Conservation (phyloP, 805 yeast genomes). For the Saccharomycopsis sp. region DNA sequence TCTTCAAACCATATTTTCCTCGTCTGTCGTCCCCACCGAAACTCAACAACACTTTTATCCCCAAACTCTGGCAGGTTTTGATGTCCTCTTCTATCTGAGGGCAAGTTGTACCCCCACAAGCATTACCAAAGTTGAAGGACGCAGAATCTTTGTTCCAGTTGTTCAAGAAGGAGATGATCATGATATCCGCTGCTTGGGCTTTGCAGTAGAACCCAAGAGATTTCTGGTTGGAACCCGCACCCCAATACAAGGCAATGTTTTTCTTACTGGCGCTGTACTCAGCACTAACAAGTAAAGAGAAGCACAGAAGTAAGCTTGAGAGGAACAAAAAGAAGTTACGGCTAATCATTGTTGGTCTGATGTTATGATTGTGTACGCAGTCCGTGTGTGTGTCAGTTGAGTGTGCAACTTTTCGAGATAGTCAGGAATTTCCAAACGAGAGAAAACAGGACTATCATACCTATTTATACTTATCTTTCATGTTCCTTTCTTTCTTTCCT, state of each 20-base stretch:
- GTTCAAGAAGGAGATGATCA: conserved; percentile 27
- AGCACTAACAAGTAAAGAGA: background rate
- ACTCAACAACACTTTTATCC: conserved; percentile 71
- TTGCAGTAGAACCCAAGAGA: conserved; percentile 45
- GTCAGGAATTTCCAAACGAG: background rate
- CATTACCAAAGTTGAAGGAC: conserved; percentile 41
- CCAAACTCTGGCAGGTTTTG: conserved; percentile 64
- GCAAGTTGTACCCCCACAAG: conserved; percentile 32
- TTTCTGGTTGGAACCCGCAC: conserved; percentile 42
- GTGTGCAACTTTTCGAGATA: background rate
- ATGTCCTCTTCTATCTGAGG: conserved; percentile 58
- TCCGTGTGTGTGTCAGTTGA: background rate
- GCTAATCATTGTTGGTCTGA: background rate
- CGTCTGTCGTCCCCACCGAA: conserved; percentile 63
- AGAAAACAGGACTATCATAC: background rate
- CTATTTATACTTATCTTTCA: background rate
- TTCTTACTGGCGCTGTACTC: conserved; percentile 23
- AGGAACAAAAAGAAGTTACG: background rate
- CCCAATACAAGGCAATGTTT: conserved; percentile 64
- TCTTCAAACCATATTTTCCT: conserved; percentile 71
- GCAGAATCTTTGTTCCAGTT: conserved; percentile 20
- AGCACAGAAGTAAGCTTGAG: background rate
- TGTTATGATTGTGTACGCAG: background rate
- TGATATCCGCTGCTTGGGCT: conserved; percentile 44
- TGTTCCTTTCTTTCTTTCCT: background rate